Conservation (phyloP, 805 yeast genomes). For the Debaryomyces castellii region DNA sequence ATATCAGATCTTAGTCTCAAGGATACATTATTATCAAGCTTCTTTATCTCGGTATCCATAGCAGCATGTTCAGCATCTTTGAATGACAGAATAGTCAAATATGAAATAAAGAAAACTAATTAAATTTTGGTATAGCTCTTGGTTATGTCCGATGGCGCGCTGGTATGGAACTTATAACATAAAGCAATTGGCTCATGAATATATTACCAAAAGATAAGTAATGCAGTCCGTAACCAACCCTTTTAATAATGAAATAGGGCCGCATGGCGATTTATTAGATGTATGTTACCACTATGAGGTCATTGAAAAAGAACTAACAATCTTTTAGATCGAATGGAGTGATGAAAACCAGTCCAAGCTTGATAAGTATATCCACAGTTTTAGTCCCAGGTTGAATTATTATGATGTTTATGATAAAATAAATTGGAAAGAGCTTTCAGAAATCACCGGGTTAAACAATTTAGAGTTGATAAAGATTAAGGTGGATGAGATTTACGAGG, state of each 20-base stretch:
- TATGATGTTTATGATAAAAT: conserved; percentile 14
- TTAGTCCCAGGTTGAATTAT: conserved; percentile 7
- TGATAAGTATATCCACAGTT: conserved; percentile 10
- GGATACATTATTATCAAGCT: conserved; percentile 12
- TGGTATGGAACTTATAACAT: neutral
- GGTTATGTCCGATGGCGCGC: neutral
- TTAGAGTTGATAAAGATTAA: conserved; percentile 16
- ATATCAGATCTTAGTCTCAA: conserved; percentile 30
- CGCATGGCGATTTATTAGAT: neutral
- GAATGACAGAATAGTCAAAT: too few species aligned
- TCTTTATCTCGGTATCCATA: conserved; percentile 3
- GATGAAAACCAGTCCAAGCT: conserved; percentile 13
- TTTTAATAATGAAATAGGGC: neutral
- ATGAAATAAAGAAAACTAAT: too few species aligned
- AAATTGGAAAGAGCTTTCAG: conserved; percentile 17
- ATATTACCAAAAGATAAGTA: neutral
- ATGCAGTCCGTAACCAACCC: neutral
- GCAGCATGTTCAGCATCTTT: neutral
- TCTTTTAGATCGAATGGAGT: conserved; percentile 15
- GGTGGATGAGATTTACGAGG: conserved; percentile 22
- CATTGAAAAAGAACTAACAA: neutral
- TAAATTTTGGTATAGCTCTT: too few species aligned
- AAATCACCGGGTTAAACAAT: conserved; percentile 12
- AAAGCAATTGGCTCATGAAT: neutral
- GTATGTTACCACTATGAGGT: neutral